Base-by-base conservation (phyloP, 129 eudicot species). In the Dittrichia graveolens region DNA sequence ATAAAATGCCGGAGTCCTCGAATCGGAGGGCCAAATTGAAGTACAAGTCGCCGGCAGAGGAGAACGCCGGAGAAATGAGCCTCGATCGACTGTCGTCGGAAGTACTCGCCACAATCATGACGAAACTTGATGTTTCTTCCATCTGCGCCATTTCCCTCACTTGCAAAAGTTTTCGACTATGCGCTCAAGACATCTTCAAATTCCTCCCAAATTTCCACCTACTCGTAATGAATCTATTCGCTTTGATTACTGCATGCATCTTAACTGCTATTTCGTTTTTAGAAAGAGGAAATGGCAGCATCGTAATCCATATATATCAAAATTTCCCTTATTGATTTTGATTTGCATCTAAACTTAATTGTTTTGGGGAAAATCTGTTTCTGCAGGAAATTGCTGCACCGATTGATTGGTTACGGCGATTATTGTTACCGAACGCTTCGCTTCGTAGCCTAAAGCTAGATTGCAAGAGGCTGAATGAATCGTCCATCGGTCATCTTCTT, bases 151-250 rank as follows among this genome's bases (percentile, higher is more conserved):
- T 84, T 24, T 91, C 91, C 8, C 78, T 90, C 63, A 90, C 97
- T 42, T 90, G 88, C 85, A 82, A 69, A 73, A 47, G 76, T 76
- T 78, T 88, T 84, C 81, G 63, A 31, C 44, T 80, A 43, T 90
- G 91, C 83, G 80, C 96, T 52, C 73, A 83, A 6, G 79, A 80
- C 10, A 81, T 82, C 87, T 86, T 88, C 71, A 72, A 81, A 12
- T 90, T 85, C 78, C 75, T 88, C 75, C 97, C 97, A 9, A 78
- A 69, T 61, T 91, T 95, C 69, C 91, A 90, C 60, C 93, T 95
- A 74, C 82, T 77, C 5, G 98, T 92, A 83, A 86, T 19, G 13
- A 61, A 11, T 42, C 50, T 14, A 16, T 62, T 15, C 41, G 48
- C 37, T 69, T 56, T 24, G 2, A 49, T 56, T 10, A 18, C 2